Base-by-base conservation (phyloP, 2,329 filamentous ascomycete species). In the Cryoendolithus antarcticus region DNA sequence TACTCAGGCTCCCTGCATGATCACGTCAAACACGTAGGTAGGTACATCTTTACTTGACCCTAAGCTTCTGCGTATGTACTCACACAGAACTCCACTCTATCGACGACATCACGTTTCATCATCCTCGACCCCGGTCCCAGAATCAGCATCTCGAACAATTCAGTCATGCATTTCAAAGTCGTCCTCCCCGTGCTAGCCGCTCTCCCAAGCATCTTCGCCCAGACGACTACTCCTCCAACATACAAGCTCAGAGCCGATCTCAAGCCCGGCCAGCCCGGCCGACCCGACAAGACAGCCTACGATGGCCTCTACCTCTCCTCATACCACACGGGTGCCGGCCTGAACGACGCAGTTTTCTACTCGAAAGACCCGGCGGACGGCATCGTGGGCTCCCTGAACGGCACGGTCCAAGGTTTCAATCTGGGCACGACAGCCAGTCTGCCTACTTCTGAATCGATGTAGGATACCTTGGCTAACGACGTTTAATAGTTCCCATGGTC, bases 351-450 rank as follows among this genome's bases (percentile, higher is more conserved):
- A 24, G 45, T 48, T 30, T 48, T 59, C 45, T 40, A 38, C n/a
- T 12, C 41, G 13, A 32, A 21, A 11, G 42, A 43, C 39, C 37
- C 40, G 8, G 38, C 40, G 10, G 32, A 19, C 12, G 47, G 43
- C 32, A 42, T 40, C 32, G 46, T 41, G 9, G 56, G 45, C 21
- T 58, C 48, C 45, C 48, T 57, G 30, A 51, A 48, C 36, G 39
- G 32, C 21, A 55, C 50, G 28, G 44, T 51, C 36, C 54, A 53
- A 19, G 46, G 54, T 30, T 57, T 59, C 45, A 53, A 58, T 38
- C 42, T 57, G 9, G 53, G 55, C 30, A 51, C 39, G 15, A 19
- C 15, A 19, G 15, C 15, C 15, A 19, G 15, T 19, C 15, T 19
- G 15, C 15, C 15, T 19, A 19, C 15, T 3, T 19, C 15, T 19